phyloP scores from a whole-genome alignment of 768 basidiomycete species.

The Phanerochaete sordida region DNA sequence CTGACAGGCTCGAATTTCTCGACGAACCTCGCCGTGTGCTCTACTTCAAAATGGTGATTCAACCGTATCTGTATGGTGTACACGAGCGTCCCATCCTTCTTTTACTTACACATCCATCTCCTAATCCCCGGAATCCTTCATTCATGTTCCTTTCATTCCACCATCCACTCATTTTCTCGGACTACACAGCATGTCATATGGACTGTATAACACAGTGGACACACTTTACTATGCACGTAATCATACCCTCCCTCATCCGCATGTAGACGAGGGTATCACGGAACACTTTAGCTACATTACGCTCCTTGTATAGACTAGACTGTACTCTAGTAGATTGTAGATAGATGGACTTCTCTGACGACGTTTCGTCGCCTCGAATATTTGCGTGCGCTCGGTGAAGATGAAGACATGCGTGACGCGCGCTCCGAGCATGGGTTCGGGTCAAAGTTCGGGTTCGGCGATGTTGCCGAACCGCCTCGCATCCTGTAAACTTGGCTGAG shows the following conservation, averaged over 20 bases:
- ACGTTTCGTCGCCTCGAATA: no score
- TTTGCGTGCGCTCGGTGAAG: no score
- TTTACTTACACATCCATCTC: background rate
- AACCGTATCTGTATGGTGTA: background rate
- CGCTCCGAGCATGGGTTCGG: no score
- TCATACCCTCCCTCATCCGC: background rate
- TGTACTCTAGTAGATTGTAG: background rate
- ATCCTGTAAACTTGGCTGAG: background rate
- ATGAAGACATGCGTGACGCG: no score
- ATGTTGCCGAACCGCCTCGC: background rate
- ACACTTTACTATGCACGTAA: slow-evolving; percentile 1
- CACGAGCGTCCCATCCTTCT: background rate
- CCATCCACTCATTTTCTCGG: background rate
- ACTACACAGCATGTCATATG: background rate
- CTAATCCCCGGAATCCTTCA: background rate
- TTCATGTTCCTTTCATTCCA: background rate
- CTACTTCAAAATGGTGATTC: background rate
- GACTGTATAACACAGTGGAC: background rate
- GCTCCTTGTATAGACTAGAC: slow-evolving; percentile 1
- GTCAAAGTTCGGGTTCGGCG: background rate
- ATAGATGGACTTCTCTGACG: background rate
- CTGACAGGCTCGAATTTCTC: slow-evolving; percentile 16
- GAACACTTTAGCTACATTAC: background rate
- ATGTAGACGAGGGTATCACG: background rate
- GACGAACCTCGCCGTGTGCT: slow-evolving; percentile 14